These are phyloP conservation scores for Trichoderma lentiforme DNA, from an alignment of 2,329 filamentous ascomycete genomes.

Conservation along the genomic window DNA sequence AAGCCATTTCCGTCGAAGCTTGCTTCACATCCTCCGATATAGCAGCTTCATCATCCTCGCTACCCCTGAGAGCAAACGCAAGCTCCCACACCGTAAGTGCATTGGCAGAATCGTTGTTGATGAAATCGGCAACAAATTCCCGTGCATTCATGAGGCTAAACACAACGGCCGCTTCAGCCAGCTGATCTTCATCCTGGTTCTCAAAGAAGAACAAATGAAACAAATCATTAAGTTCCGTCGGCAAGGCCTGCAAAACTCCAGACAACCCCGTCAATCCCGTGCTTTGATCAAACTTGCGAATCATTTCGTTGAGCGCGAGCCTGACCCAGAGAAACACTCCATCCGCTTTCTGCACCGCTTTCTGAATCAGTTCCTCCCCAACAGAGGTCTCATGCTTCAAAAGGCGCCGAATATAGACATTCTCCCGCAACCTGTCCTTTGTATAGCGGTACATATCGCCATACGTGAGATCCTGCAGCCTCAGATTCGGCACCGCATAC, in stretches of 20 bases:
- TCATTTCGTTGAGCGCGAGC: slow-evolving; percentile 30
- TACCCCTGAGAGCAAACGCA: slow-evolving; percentile 27
- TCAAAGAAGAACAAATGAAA: slow-evolving; percentile 32
- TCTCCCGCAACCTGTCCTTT: slow-evolving; percentile 22
- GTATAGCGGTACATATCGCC: slow-evolving; percentile 30
- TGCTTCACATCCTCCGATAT: slow-evolving; percentile 23
- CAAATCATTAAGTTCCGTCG: slow-evolving; percentile 28
- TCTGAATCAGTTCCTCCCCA: slow-evolving; percentile 17
- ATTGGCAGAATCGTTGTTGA: slow-evolving; percentile 31
- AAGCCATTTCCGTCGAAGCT: slow-evolving; percentile 22
- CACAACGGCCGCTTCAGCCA: slow-evolving; percentile 26
- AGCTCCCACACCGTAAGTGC: slow-evolving; percentile 34
- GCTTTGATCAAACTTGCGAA: slow-evolving; percentile 19
- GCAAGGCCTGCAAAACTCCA: slow-evolving; percentile 21
- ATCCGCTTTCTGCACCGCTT: slow-evolving; percentile 26
- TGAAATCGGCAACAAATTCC: slow-evolving; percentile 33
- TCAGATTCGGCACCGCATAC: slow-evolving; percentile 25
- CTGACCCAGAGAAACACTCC: slow-evolving; percentile 36
- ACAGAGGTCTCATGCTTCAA: slow-evolving; percentile 15
- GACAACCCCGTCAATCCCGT: slow-evolving; percentile 12
- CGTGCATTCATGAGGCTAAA: slow-evolving; percentile 32
- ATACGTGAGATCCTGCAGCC: slow-evolving; percentile 28
- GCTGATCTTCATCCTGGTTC: slow-evolving; percentile 22
- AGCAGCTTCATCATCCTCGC: slow-evolving; percentile 22
- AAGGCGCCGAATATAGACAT: slow-evolving; percentile 18